phyloP scores from a whole-genome alignment of 1,284 basidiomycete genomes.

The Mycosarcoma maydis region DNA sequence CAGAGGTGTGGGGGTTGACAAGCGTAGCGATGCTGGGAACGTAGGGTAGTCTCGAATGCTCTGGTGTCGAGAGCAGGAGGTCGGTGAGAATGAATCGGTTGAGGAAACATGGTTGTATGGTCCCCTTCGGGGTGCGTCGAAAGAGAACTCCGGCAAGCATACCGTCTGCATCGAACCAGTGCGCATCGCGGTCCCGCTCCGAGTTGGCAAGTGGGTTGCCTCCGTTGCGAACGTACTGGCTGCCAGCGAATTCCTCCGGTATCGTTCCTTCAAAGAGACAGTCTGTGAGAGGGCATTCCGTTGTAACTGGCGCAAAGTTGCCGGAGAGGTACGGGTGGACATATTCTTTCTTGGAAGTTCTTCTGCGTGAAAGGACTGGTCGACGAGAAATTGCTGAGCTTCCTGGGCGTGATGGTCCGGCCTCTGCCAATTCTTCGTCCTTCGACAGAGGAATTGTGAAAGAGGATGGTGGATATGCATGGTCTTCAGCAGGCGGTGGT shows the following conservation, averaged over 20 bases:
- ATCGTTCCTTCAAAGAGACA: slow-evolving; percentile 61
- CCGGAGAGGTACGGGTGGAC: slow-evolving; percentile 66
- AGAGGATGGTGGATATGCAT: slow-evolving; percentile 6
- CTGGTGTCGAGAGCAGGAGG: slow-evolving; percentile 60
- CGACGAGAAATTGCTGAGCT: slow-evolving; percentile 20
- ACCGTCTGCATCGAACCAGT: slow-evolving; percentile 67
- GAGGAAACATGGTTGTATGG: slow-evolving; percentile 64
- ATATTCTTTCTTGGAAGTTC: slow-evolving; percentile 39
- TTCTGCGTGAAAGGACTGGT: slow-evolving; percentile 30
- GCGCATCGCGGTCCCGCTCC: slow-evolving; percentile 56
- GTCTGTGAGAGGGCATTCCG: slow-evolving; percentile 61
- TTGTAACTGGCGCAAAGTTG: slow-evolving; percentile 66
- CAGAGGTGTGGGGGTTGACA: slow-evolving; percentile 68
- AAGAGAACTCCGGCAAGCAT: slow-evolving; percentile 71
- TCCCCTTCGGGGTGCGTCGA: slow-evolving; percentile 34
- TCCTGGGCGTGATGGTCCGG: slow-evolving; percentile 11
- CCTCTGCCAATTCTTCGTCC: background rate
- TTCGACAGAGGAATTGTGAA: slow-evolving; percentile 9
- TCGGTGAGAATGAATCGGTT: slow-evolving; percentile 68
- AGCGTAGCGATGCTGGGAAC: slow-evolving; percentile 70
- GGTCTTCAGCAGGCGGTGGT: slow-evolving; percentile 6
- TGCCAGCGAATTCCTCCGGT: slow-evolving; percentile 64
- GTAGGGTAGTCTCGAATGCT: slow-evolving; percentile 62
- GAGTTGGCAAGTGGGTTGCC: slow-evolving; percentile 68
- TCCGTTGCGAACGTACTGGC: slow-evolving; percentile 70